Evolutionary conservation across 2,329 filamentous ascomycete species (phyloP), one percentile per base, ranked within the genome.

Genomic region (Sarocladiaceae sp.): DNA sequence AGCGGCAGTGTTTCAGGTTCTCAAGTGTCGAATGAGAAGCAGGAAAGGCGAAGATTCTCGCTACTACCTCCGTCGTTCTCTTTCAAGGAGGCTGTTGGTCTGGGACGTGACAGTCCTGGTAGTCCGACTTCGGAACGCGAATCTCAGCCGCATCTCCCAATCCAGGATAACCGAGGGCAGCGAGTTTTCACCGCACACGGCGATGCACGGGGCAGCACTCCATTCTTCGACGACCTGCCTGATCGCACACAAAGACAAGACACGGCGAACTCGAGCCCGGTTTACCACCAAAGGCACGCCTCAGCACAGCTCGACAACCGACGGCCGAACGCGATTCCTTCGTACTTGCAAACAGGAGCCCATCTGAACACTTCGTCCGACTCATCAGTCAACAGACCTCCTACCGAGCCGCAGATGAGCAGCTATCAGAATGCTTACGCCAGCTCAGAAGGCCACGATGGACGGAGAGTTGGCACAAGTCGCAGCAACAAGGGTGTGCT

Each of bases 11-110:
- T 86, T 50, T 61, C 62, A 28, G 80, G 79, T 12, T 83, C 79
- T 4, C 79, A 82, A 59, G 70, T 64, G 40, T 75, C 83, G 60
- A 64, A 74, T 53, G 77, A 87, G 69, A 83, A 78, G 68, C 76
- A 73, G 44, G 71, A 74, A 28, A 77, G 83, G 54, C 78, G 84
- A 53, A 79, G 88, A 35, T 90, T 91, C 66, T 91, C 87, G 12
- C 74, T 92, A 23, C 75, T 90, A 31, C 84, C 84, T 3, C 71
- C 74, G 2, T 80, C 78, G 1, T 83, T 87, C 60, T 86, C 83
- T 3, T 68, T 86, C 60, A 87, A 82, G 62, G 75, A 82, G n/a
- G 44, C 79, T 1, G 83, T 89, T 55, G 81, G 81, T 7, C 68
- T 84, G 58, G 68, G 80, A 61, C 78, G 79, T 69, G 75, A 86